A percentile compares a stretch with the other conserved stretches of the same genome.
Evolutionary conservation across 106 monocot species (phyloP).

Genomic region (Agapanthus africanus): DNA sequence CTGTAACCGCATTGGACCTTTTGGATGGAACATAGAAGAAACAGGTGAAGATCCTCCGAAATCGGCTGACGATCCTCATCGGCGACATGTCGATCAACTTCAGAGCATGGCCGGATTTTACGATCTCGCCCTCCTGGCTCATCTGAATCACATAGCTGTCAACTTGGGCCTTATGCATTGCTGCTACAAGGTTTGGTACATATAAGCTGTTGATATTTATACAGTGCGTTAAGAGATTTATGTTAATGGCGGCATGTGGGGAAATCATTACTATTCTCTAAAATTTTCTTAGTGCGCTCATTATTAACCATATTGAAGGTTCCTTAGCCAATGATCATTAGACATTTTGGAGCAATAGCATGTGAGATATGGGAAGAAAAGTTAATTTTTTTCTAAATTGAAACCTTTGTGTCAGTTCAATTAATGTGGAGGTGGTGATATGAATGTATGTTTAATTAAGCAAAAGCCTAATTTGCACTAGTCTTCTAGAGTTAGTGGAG

Average conservation of each 20-base stretch:
- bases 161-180: neutral
- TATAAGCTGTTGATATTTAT: neutral
- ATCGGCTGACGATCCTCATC: constrained; percentile 5
- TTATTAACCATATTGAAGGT: neutral
- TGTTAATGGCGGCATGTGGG: neutral
- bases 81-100: no score
- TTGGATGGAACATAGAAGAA: neutral
- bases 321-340: neutral
- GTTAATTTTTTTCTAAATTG: no score
- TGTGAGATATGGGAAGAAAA: neutral
- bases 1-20: no score
- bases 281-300: neutral
- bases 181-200: neutral
- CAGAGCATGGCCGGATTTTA: no score
- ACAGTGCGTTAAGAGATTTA: neutral
- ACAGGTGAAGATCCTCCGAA: neutral
- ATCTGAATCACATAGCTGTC: neutral
- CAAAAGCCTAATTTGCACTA: no score
- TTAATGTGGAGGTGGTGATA: no score
- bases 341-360: neutral
- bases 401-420: no score
- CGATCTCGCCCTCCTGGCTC: neutral
- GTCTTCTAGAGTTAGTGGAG: no score
- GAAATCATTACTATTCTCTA: neutral
- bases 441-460: no score